Evolutionary conservation across 1,284 basidiomycete species (phyloP).

Genomic region (Golubevia sp.): DNA sequence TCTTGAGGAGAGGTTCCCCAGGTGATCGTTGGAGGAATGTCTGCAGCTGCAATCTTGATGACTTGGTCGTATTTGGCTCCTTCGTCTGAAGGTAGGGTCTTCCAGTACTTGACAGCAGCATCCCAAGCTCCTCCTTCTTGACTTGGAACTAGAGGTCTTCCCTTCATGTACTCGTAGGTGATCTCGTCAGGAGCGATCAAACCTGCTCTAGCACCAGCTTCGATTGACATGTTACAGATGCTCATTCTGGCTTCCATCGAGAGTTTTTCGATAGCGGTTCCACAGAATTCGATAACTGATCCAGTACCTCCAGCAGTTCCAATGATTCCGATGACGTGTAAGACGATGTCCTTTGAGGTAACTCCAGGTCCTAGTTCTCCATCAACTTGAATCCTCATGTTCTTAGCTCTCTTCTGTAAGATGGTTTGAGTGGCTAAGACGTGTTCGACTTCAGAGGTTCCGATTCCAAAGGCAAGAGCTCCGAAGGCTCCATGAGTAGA

Average conservation of each 20-base stretch:
- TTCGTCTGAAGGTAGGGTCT: slow-evolving; percentile 45
- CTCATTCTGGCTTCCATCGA: slow-evolving; percentile 59
- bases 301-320: slow-evolving; percentile 60
- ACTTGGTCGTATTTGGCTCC: slow-evolving; percentile 54
- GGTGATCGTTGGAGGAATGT: slow-evolving; percentile 55
- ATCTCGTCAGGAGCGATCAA: slow-evolving; percentile 56
- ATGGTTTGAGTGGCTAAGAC: slow-evolving; percentile 59
- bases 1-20: slow-evolving; percentile 59
- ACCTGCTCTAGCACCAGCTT: slow-evolving; percentile 59
- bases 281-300: slow-evolving; percentile 54
- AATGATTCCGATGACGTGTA: slow-evolving; percentile 56
- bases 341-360: slow-evolving; percentile 58
- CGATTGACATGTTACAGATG: slow-evolving; percentile 62
- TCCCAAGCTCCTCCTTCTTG: slow-evolving; percentile 49
- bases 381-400: slow-evolving; percentile 58
- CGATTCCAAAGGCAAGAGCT: slow-evolving; percentile 58
- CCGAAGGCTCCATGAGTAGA: slow-evolving; percentile 60
- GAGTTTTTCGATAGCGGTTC: slow-evolving; percentile 47
- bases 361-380: slow-evolving; percentile 51
- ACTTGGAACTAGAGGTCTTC: slow-evolving; percentile 50
- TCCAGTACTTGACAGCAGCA: slow-evolving; percentile 51
- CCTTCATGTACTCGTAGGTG: slow-evolving; percentile 58
- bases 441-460: slow-evolving; percentile 59
- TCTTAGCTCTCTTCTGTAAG: slow-evolving; percentile 55
- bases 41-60: slow-evolving; percentile 48